These are phyloP conservation scores for Zygosaccharomyces siamensis DNA, from an alignment of 805 yeast species.

Conservation along the genomic window DNA sequence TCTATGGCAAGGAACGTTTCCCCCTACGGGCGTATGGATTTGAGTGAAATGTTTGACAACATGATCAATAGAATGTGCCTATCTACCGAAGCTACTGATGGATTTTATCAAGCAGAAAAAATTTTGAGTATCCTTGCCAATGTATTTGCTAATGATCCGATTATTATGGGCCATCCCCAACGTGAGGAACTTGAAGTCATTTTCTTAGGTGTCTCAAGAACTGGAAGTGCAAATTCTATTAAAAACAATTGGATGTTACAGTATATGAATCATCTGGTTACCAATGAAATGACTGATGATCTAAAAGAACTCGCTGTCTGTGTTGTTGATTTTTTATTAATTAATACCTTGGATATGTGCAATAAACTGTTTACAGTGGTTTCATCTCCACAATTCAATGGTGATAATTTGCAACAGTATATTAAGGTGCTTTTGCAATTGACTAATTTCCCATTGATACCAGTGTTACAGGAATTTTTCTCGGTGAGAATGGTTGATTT, in stretches of 20 bases:
- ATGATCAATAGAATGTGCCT: constrained; percentile 30
- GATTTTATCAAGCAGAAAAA: constrained; percentile 26
- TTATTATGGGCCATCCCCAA: constrained; percentile 28
- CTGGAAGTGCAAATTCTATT: constrained; percentile 18
- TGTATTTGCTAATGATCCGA: constrained; percentile 30
- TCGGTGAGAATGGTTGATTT: constrained; percentile 55
- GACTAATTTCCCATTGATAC: constrained; percentile 52
- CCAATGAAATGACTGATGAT: constrained; percentile 29
- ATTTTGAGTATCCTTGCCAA: constrained; percentile 27
- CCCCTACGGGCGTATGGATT: constrained; percentile 28
- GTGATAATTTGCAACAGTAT: constrained; percentile 31
- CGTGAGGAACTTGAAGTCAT: constrained; percentile 30
- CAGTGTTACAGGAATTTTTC: constrained; percentile 55
- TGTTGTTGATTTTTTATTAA: constrained; percentile 32
- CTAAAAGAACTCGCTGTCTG: constrained; percentile 33
- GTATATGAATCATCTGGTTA: constrained; percentile 34
- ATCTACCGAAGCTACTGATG: constrained; percentile 23
- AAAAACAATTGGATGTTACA: constrained; percentile 33
- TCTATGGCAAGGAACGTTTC: constrained; percentile 29
- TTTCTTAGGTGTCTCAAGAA: constrained; percentile 30
- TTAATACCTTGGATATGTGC: constrained; percentile 31
- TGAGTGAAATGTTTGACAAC: constrained; percentile 28
- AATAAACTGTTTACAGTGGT: constrained; percentile 31
- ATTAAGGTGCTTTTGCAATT: constrained; percentile 48
- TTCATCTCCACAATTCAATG: constrained; percentile 7